These are phyloP conservation scores for Mycena rosella DNA, from an alignment of 768 basidiomycete species.

Conservation along the genomic window DNA sequence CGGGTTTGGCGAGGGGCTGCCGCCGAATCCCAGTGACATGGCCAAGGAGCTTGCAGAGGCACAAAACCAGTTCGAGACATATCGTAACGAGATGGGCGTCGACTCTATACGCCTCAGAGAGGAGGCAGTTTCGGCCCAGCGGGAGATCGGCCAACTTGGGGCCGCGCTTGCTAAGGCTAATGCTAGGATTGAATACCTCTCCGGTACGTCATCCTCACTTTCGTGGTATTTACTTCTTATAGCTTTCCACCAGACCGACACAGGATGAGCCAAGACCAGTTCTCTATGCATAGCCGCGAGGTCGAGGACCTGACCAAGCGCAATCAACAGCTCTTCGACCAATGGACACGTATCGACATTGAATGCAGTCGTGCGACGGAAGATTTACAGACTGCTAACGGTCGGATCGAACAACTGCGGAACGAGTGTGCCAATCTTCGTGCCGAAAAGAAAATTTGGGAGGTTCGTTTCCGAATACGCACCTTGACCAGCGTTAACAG, in stretches of 20 bases:
- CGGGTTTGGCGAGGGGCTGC: slow-evolving; percentile 48
- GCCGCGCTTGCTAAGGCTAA: slow-evolving; percentile 85
- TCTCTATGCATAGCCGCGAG: slow-evolving; percentile 71
- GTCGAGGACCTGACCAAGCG: slow-evolving; percentile 75
- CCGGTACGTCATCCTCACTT: slow-evolving; percentile 55
- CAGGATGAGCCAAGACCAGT: slow-evolving; percentile 78
- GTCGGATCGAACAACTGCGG: slow-evolving; percentile 79
- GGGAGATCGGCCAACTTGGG: slow-evolving; percentile 74
- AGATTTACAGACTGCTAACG: slow-evolving; percentile 70
- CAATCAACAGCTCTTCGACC: slow-evolving; percentile 79
- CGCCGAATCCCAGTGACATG: slow-evolving; percentile 52
- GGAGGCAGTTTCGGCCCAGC: slow-evolving; percentile 72
- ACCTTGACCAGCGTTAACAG: slow-evolving; percentile 24
- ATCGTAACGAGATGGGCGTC: slow-evolving; percentile 82
- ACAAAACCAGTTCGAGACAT: slow-evolving; percentile 85
- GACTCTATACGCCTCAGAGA: slow-evolving; percentile 82
- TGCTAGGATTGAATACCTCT: slow-evolving; percentile 83
- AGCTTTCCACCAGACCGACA: slow-evolving; percentile 69
- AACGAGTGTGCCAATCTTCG: slow-evolving; percentile 90
- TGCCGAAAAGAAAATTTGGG: slow-evolving; percentile 95
- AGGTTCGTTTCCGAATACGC: slow-evolving; percentile 61
- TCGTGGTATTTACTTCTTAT: slow-evolving; percentile 8
- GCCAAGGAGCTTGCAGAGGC: slow-evolving; percentile 76
- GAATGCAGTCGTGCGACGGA: slow-evolving; percentile 78
- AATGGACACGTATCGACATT: slow-evolving; percentile 81